Evolutionary conservation across 768 basidiomycete genomes (phyloP).

Genomic region (Nidularia pulvinata): DNA sequence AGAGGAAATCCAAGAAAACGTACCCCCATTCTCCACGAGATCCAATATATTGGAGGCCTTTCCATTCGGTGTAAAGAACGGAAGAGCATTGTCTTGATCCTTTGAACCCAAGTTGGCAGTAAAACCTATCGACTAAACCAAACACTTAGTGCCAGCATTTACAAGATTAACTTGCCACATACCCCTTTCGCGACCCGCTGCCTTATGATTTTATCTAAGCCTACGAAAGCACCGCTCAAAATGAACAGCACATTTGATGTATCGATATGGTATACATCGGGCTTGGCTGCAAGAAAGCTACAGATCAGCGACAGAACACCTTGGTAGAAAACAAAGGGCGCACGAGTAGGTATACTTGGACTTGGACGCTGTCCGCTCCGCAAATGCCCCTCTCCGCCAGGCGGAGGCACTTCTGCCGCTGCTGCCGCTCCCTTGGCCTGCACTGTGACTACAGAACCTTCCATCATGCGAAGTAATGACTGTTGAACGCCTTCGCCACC

Average conservation of each 20-base stretch:
- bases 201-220: constrained; percentile 81
- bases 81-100: constrained; percentile 37
- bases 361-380: constrained; percentile 50
- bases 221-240: constrained; percentile 93
- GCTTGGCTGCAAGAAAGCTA: constrained; percentile 34
- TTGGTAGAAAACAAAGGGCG: neutral
- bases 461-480: constrained; percentile 90
- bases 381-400: constrained; percentile 42
- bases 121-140: constrained; percentile 85
- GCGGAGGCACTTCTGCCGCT: constrained; percentile 41
- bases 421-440: constrained; percentile 63
- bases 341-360: constrained; percentile 1
- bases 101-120: constrained; percentile 37
- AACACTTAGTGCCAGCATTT: constrained; percentile 2
- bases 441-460: constrained; percentile 84
- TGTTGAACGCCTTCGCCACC: constrained; percentile 98
- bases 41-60: constrained; percentile 59
- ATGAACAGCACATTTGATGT: constrained; percentile 96
- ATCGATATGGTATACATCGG: constrained; percentile 77
- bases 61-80: constrained; percentile 81
- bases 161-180: constrained; percentile 22
- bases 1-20: neutral
- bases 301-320: neutral
- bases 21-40: constrained; percentile 71
- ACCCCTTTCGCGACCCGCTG: constrained; percentile 85